Evolutionary conservation across 192 early-diverging fungal genomes (phyloP).

Genomic region (Spizellomyces sp.): DNA sequence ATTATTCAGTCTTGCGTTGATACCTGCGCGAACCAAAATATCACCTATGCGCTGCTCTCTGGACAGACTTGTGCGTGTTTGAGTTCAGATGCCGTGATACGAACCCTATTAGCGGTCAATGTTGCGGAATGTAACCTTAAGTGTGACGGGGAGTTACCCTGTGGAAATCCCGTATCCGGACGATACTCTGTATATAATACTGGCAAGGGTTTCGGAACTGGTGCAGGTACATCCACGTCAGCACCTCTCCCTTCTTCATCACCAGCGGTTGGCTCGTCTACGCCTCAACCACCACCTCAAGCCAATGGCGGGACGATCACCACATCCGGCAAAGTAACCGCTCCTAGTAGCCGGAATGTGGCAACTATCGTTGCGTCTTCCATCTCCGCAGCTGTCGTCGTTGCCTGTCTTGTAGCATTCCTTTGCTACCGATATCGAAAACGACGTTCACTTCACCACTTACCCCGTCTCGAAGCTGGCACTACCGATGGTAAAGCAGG

Average conservation of each 20-base stretch:
- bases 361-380: not conserved
- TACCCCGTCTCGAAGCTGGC: slow-evolving; percentile 5
- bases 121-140: not conserved
- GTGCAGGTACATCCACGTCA: slow-evolving; percentile 1
- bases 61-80: not conserved
- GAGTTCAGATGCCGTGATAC: not conserved
- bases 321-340: not conserved
- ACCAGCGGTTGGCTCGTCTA: not conserved
- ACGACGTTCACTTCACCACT: not conserved
- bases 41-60: not conserved
- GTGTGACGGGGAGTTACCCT: slow-evolving; percentile 2
- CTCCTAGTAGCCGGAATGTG: not conserved
- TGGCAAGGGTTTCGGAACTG: not conserved
- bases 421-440: slow-evolving; percentile 5
- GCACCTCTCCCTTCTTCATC: not conserved
- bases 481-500: not conserved
- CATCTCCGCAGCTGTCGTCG: not conserved
- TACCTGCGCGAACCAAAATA: not conserved
- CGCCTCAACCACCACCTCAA: not conserved
- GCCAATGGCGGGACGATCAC: no score
- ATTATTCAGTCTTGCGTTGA: slow-evolving; percentile 2
- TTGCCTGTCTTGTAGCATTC: not conserved
- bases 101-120: not conserved
- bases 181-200: slow-evolving; percentile 10
- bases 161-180: not conserved